A percentile compares a stretch with the other conserved stretches of the same genome.
Evolutionary conservation across 1,139 yeast species (phyloP).

Genomic region (Suhomyces bolitotheri): DNA sequence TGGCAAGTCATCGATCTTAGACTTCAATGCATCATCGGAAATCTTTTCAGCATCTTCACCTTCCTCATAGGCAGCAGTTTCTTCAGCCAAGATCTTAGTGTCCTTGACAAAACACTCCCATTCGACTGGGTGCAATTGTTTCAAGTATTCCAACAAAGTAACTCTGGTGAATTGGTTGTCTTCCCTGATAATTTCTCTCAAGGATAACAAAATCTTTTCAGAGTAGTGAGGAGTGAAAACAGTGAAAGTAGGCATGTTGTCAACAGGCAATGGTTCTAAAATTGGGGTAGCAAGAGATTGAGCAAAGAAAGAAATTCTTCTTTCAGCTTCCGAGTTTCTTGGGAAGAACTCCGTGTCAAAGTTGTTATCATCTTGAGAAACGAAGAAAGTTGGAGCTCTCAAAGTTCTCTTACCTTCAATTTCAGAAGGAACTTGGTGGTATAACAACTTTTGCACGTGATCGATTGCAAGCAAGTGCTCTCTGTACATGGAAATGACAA

Average conservation of each 20-base stretch:
- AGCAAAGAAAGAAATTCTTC: conserved; percentile 98
- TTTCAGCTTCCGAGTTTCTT: conserved; percentile 93
- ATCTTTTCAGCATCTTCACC: conserved; percentile 65
- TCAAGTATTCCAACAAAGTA: conserved; percentile 90
- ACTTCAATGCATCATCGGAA: conserved; percentile 73
- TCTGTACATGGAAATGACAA: conserved; percentile 97
- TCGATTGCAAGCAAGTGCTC: conserved; percentile 96
- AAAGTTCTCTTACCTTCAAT: conserved; percentile 97
- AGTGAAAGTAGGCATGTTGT: conserved; percentile 98
- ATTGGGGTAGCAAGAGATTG: conserved; percentile 98
- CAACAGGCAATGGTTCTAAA: conserved; percentile 97
- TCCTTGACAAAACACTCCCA: conserved; percentile 99
- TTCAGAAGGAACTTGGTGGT: conserved; percentile 97
- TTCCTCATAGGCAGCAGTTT: conserved; percentile 82
- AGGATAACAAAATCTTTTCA: conserved; percentile 90
- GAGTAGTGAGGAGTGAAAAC: conserved; percentile 97
- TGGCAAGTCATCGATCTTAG: conserved; percentile 95
- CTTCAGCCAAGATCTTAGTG: conserved; percentile 97
- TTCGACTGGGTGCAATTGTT: conserved; percentile 97
- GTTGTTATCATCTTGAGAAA: conserved; percentile 95
- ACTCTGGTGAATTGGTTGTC: conserved; percentile 98
- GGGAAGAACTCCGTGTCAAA: conserved; percentile 97
- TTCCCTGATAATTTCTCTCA: conserved; percentile 97
- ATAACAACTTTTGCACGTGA: conserved; percentile 93
- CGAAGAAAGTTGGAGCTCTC: conserved; percentile 98